phyloP scores from a whole-genome alignment of 2,329 filamentous ascomycete genomes.

The Epichloe amarillans region DNA sequence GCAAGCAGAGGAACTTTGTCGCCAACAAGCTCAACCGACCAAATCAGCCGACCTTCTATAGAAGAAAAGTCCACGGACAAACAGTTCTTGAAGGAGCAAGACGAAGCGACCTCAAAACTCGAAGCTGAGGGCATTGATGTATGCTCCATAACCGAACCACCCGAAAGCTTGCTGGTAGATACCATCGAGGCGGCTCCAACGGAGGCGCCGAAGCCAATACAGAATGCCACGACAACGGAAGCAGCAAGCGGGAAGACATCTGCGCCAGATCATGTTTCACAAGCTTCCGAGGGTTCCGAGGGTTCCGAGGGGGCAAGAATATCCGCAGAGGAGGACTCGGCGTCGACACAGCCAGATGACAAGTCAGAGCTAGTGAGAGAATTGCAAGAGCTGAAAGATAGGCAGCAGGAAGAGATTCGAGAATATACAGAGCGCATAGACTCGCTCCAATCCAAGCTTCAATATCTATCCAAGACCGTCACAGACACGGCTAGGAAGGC shows the following conservation, averaged over 20 bases:
- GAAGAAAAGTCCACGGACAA: conserved; percentile 17
- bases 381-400: conserved; percentile 13
- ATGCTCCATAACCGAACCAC: background rate
- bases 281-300: background rate
- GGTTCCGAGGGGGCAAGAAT: background rate
- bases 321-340: background rate
- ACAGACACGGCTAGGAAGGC: conserved; percentile 61
- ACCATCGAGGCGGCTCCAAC: background rate
- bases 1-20: conserved; percentile 30
- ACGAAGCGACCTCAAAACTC: background rate
- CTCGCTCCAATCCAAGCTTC: conserved; percentile 78
- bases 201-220: background rate
- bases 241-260: background rate
- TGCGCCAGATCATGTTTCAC: background rate
- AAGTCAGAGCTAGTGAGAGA: conserved; percentile 8
- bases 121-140: background rate
- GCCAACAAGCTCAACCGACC: conserved; percentile 25
- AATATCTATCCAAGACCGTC: conserved; percentile 72
- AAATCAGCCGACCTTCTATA: conserved; percentile 14
- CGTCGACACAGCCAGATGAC: background rate
- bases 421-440: conserved; percentile 82
- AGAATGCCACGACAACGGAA: background rate
- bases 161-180: background rate
- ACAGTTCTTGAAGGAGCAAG: conserved; percentile 2
- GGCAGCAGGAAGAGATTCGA: conserved; percentile 68